Evolutionary conservation across 2,329 filamentous ascomycete genomes (phyloP).

Genomic region (Gaeumannomyces sp.): DNA sequence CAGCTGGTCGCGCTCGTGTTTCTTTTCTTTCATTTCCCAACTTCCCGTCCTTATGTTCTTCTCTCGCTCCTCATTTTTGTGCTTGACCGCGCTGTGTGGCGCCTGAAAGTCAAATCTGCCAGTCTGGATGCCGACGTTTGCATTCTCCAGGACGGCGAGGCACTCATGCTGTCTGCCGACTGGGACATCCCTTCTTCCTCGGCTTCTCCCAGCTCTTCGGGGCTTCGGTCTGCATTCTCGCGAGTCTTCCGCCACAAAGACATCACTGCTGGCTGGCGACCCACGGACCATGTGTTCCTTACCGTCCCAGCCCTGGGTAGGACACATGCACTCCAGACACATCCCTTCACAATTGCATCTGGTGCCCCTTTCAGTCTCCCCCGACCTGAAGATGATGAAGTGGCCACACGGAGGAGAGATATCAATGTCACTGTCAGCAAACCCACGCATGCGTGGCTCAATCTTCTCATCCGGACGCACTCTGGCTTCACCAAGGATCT

Average conservation of each 20-base stretch:
- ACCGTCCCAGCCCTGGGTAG: slow-evolving; percentile 48
- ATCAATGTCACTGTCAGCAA: background rate
- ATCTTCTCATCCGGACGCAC: slow-evolving; percentile 53
- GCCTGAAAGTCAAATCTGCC: slow-evolving; percentile 44
- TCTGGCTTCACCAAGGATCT: slow-evolving; percentile 53
- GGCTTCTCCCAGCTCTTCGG: background rate
- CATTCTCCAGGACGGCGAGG: slow-evolving; percentile 51
- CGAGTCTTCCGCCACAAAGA: slow-evolving; percentile 21
- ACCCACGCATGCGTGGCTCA: slow-evolving; percentile 42
- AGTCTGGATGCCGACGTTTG: slow-evolving; percentile 41
- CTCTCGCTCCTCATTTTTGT: slow-evolving; percentile 49
- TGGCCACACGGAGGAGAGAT: background rate
- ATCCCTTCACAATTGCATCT: slow-evolving; percentile 63
- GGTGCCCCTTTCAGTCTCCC: slow-evolving; percentile 35
- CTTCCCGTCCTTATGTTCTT: slow-evolving; percentile 45
- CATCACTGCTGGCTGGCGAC: slow-evolving; percentile 47
- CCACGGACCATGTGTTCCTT: slow-evolving; percentile 59
- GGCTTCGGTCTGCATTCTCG: slow-evolving; percentile 10
- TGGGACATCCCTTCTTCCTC: slow-evolving; percentile 26
- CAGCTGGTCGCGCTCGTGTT: slow-evolving; percentile 49
- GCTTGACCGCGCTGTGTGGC: slow-evolving; percentile 51
- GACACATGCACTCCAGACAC: slow-evolving; percentile 50
- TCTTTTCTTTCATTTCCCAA: slow-evolving; percentile 53
- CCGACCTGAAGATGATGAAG: background rate
- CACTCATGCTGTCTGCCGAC: slow-evolving; percentile 37